Conservation (phyloP, 371 early-diverging fungal species). For the Mortierella sp. region DNA sequence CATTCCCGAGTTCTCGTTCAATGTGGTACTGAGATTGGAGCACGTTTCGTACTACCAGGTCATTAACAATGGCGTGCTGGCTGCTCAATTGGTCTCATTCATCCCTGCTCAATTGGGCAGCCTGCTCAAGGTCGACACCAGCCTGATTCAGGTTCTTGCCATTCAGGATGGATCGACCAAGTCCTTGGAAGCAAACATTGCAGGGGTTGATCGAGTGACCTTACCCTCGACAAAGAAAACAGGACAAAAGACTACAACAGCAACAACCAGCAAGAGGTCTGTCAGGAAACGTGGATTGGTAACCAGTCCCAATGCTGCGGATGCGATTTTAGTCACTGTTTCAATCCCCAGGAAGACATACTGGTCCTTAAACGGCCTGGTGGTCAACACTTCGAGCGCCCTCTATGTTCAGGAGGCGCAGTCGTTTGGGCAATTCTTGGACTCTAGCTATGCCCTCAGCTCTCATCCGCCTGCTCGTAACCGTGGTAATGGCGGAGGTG, state of each 20-base stretch:
- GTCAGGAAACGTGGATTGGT: slow-evolving; percentile 37
- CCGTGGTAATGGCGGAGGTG: background rate
- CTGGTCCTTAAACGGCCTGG: slow-evolving; percentile 21
- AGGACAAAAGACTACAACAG: background rate
- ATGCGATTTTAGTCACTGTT: slow-evolving; percentile 46
- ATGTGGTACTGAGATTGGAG: slow-evolving; percentile 39
- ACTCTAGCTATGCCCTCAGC: slow-evolving; percentile 29
- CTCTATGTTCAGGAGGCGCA: slow-evolving; percentile 15
- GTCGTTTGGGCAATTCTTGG: slow-evolving; percentile 48
- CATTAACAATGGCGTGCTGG: slow-evolving; percentile 47
- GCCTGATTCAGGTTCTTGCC: slow-evolving; percentile 36
- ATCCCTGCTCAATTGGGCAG: slow-evolving; percentile 37
- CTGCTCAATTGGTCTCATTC: slow-evolving; percentile 53
- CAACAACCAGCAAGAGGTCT: slow-evolving; percentile 1
- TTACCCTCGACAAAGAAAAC: background rate
- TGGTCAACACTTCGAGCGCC: slow-evolving; percentile 13
- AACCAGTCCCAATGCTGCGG: slow-evolving; percentile 22
- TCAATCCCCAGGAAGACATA: slow-evolving; percentile 37
- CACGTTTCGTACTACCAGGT: slow-evolving; percentile 56
- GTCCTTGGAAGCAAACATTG: background rate
- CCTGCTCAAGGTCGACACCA: slow-evolving; percentile 26
- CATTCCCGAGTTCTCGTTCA: slow-evolving; percentile 39
- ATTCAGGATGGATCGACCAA: slow-evolving; percentile 37
- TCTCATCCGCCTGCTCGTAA: slow-evolving; percentile 22
- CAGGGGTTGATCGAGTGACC: background rate